phyloP scores from a whole-genome alignment of 108 stramenopile species.

The Nitzschia inconspicua region DNA sequence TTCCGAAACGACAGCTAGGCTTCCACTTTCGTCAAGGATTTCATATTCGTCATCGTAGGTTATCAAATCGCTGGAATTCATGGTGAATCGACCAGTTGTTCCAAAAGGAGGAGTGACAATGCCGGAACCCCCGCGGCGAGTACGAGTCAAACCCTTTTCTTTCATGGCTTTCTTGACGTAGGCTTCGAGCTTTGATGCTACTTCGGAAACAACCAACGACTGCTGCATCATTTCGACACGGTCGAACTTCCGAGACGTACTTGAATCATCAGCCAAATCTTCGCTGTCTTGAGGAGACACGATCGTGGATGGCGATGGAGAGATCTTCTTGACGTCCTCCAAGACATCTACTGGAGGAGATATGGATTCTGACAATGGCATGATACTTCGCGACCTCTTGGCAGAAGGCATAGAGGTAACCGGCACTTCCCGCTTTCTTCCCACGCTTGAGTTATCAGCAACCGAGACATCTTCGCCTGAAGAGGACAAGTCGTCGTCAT shows the following conservation, averaged over 20 bases:
- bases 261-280: slow-evolving; percentile 20
- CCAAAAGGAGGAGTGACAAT: slow-evolving; percentile 57
- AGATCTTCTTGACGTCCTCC: slow-evolving; percentile 13
- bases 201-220: slow-evolving; percentile 48
- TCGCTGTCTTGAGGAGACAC: slow-evolving; percentile 8
- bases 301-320: slow-evolving; percentile 22
- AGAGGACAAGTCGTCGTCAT: slow-evolving; percentile 8
- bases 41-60: slow-evolving; percentile 68
- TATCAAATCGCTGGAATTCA: slow-evolving; percentile 32
- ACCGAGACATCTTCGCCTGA: neutral
- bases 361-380: neutral
- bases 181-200: slow-evolving; percentile 56
- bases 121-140: slow-evolving; percentile 27
- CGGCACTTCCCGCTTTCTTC: too few relatives aligned
- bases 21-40: too few relatives aligned
- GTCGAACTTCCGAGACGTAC: slow-evolving; percentile 14
- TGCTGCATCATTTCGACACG: slow-evolving; percentile 35
- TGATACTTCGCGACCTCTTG: slow-evolving; percentile 3
- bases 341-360: slow-evolving; percentile 2
- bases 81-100: slow-evolving; percentile 1
- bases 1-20: slow-evolving; percentile 29
- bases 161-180: slow-evolving; percentile 44
- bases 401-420: neutral
- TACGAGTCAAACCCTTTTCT: slow-evolving; percentile 17
- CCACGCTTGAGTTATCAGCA: neutral